phyloP scores from a whole-genome alignment of 306 rosid genomes.

The Quillaja saponaria region DNA sequence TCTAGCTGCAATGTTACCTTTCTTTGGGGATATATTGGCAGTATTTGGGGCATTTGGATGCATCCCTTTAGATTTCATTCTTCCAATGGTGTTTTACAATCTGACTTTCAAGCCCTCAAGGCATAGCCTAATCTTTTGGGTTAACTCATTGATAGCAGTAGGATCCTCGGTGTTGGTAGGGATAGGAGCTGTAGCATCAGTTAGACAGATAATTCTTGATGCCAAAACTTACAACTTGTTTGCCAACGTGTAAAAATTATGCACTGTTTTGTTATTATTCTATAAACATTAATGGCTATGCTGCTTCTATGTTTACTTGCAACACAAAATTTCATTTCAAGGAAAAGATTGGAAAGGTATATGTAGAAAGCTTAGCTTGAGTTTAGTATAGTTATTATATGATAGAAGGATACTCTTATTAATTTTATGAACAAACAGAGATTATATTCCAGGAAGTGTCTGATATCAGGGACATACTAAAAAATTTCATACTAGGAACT shows the following conservation, averaged over 20 bases:
- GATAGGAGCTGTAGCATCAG: conserved; percentile 67
- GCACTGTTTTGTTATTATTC: no score
- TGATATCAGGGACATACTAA: no score
- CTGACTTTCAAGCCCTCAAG: conserved; percentile 79
- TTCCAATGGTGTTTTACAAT: conserved; percentile 78
- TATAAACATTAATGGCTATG: no score
- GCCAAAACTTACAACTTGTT: conserved; percentile 63
- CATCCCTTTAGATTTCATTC: conserved; percentile 78
- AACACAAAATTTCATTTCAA: no score
- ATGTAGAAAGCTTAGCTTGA: no score
- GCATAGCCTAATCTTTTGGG: conserved; percentile 50
- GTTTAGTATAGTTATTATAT: no score
- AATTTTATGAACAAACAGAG: no score
- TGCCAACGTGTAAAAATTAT: conserved; percentile 46
- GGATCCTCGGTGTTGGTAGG: conserved; percentile 51
- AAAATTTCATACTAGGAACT: no score
- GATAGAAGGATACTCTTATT: no score
- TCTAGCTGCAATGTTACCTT: conserved; percentile 82
- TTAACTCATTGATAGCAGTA: conserved; percentile 53
- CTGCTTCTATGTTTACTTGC: no score
- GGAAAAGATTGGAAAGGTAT: no score
- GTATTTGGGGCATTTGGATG: conserved; percentile 76
- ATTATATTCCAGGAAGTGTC: no score
- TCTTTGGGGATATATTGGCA: conserved; percentile 80
- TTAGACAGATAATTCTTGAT: conserved; percentile 70